Evolutionary conservation across 129 eudicot genomes (phyloP).

Genomic region (Escallonia rubra): DNA sequence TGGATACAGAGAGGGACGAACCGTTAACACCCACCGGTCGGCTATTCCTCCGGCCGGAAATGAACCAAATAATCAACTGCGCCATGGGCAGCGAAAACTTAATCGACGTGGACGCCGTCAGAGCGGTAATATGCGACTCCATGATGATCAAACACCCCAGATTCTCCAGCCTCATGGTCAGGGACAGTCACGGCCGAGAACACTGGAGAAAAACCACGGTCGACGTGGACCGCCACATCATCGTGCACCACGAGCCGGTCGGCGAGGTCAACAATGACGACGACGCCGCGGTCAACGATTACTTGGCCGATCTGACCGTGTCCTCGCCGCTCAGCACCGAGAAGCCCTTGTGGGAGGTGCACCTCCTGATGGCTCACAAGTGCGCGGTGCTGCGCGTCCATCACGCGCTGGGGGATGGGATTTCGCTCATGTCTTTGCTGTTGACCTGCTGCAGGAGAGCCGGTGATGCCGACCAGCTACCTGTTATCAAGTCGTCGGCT

Average conservation of each 20-base stretch:
- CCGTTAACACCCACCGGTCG: conserved; percentile 78
- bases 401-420: conserved; percentile 90
- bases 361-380: conserved; percentile 50
- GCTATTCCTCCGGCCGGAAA: conserved; percentile 50
- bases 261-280: conserved; percentile 17
- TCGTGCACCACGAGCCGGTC: conserved; percentile 28
- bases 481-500: conserved; percentile 13
- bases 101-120: conserved; percentile 27
- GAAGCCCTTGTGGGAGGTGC: conserved; percentile 89
- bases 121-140: conserved; percentile 37
- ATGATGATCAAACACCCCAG: conserved; percentile 66
- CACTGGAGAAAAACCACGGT: conserved; percentile 54
- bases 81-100: conserved; percentile 38
- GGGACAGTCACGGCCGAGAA: conserved; percentile 41
- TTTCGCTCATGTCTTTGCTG: conserved; percentile 71
- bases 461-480: conserved; percentile 35
- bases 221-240: conserved; percentile 60
- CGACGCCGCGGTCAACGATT: conserved; percentile 45
- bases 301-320: conserved; percentile 56
- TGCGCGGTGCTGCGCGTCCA: conserved; percentile 74
- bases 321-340: conserved; percentile 56
- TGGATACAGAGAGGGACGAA: conserved; percentile 22
- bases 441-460: conserved; percentile 36
- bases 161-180: conserved; percentile 60
- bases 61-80: conserved; percentile 58